A percentile compares a stretch with the other conserved stretches of the same genome.
These are phyloP conservation scores for Phytophthora hibernalis DNA, from an alignment of 352 stramenopile genomes.

Conservation along the genomic window DNA sequence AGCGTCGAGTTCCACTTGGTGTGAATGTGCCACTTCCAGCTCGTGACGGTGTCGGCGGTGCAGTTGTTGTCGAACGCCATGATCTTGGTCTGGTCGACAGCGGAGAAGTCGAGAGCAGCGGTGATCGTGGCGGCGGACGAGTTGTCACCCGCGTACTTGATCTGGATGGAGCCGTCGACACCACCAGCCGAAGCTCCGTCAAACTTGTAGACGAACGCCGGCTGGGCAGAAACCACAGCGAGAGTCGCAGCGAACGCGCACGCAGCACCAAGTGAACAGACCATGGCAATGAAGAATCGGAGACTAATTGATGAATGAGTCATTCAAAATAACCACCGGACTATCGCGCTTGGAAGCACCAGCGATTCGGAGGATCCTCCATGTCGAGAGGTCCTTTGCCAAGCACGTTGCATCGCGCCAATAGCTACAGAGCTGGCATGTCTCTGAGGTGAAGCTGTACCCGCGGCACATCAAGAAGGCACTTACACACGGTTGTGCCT, in stretches of 20 bases:
- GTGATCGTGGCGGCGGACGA: constrained; percentile 45
- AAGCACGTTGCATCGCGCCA: not conserved
- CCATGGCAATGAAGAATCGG: constrained; percentile 18
- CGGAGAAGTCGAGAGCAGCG: constrained; percentile 53
- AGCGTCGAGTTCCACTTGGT: constrained; percentile 49
- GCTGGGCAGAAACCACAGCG: constrained; percentile 23
- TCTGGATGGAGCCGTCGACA: constrained; percentile 43
- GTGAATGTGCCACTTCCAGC: constrained; percentile 71
- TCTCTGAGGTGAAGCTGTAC: constrained; percentile 2
- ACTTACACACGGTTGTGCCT: not conserved
- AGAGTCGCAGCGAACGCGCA: constrained; percentile 21
- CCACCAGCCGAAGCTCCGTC: constrained; percentile 40
- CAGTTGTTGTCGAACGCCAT: constrained; percentile 47
- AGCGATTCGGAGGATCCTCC: not conserved
- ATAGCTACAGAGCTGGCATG: constrained; percentile 1
- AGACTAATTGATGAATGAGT: no score
- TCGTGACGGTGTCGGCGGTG: constrained; percentile 38
- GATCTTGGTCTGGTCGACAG: constrained; percentile 36
- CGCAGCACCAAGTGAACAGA: constrained; percentile 11
- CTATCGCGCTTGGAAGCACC: not conserved
- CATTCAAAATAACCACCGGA: constrained; percentile 6
- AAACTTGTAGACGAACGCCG: constrained; percentile 53
- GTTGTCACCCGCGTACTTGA: constrained; percentile 46
- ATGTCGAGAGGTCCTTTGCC: not conserved
- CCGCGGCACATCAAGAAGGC: constrained; percentile 7